Base-by-base conservation (phyloP, 2,329 filamentous ascomycete species). In the Clarireedia monteithiana region DNA sequence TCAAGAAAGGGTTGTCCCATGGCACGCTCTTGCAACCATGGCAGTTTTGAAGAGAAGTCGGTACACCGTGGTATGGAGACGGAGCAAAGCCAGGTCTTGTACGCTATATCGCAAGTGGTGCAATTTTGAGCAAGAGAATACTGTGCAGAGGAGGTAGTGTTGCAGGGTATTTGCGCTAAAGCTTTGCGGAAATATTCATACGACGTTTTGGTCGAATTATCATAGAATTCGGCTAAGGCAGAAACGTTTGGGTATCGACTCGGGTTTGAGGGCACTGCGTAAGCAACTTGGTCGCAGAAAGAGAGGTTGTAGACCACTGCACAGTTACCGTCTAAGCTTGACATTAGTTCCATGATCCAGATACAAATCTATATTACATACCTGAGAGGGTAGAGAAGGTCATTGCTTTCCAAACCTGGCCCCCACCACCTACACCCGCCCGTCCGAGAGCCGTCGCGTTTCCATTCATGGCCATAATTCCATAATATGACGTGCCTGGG, bases 41-140 rank as follows among this genome's bases (percentile, higher is more conserved):
- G 53, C 14, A 76, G 74, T 1, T 70, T 65, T 49, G 77, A 81
- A 50, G 78, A 81, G 65, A 88, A 94, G 72, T 96, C 92, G 66
- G 89, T 86, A 74, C 94, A 99, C 30, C 91, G 88, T 1, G 94
- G 94, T 59, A 99, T 94, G 15, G 84, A 87, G 27, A 97, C 91
- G 24, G 89, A 88, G 74, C 94, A 99, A 20, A 99, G 84, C 94
- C 94, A 99, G 66, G 84, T 78, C 70, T 95, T 96, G 78, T 99
- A 99, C 7, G 90, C 89, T 0, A 69, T 67, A 15, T 77, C 81
- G 72, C 94, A 99, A 70, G 95, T 81, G 45, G 75, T 71, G 75
- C 94, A 99, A 63, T 72, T 81, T 44, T 84, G 82, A 1, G 83
- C 87, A 14, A 97, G 82, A 1, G 91, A 96, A 73, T 95, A 99